phyloP scores from a whole-genome alignment of 2,329 filamentous ascomycete genomes.

The Drechmeria coniospora region DNA sequence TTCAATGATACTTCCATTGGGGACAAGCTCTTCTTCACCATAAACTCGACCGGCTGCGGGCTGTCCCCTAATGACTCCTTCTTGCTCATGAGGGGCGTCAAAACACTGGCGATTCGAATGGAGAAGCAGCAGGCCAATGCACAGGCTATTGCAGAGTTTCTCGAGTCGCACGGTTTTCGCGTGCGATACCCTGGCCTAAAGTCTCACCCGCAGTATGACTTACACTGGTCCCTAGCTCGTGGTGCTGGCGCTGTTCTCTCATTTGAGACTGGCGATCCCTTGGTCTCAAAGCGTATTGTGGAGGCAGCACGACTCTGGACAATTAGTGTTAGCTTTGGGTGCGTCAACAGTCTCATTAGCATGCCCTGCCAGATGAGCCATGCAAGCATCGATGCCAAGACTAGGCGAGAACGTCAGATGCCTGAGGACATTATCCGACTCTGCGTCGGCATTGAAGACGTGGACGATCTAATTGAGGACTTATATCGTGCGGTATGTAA shows the following conservation, averaged over 20 bases:
- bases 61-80: conserved; percentile 92
- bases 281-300: conserved; percentile 79
- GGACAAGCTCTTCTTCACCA: conserved; percentile 88
- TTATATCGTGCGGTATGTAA: conserved; percentile 70
- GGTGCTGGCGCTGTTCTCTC: conserved; percentile 88
- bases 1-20: conserved; percentile 70
- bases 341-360: conserved; percentile 95
- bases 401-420: conserved; percentile 73
- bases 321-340: conserved; percentile 94
- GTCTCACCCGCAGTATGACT: conserved; percentile 88
- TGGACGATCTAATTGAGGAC: conserved; percentile 83
- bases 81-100: conserved; percentile 86
- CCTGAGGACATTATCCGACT: conserved; percentile 93
- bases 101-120: conserved; percentile 95
- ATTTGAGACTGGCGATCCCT: conserved; percentile 84
- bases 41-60: conserved; percentile 91
- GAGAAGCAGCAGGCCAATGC: conserved; percentile 95
- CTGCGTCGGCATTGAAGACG: conserved; percentile 93
- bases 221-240: conserved; percentile 90
- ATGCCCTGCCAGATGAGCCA: conserved; percentile 99
- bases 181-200: conserved; percentile 90
- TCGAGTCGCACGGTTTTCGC: conserved; percentile 81
- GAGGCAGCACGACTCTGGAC: conserved; percentile 85
- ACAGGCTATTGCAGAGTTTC: conserved; percentile 77
- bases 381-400: conserved; percentile 94